phyloP scores from a whole-genome alignment of 2,329 filamentous ascomycete genomes.

The Ophiostoma australiae region DNA sequence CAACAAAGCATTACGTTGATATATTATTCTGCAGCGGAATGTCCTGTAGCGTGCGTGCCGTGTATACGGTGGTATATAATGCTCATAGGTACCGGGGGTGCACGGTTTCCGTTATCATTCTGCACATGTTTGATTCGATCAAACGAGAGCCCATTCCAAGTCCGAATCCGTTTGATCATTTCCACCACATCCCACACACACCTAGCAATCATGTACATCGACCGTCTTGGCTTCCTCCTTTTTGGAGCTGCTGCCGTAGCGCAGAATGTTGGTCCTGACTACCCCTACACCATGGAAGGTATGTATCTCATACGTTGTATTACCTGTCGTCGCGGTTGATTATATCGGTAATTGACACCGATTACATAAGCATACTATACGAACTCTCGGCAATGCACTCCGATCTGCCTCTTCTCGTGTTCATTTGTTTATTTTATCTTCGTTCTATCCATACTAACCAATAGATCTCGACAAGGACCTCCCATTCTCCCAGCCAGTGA shows the following conservation, averaged over 20 bases:
- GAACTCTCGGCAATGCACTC: neutral
- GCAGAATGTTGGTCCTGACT: conserved; percentile 17
- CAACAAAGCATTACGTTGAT: neutral
- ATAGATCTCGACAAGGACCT: conserved; percentile 25
- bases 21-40: neutral
- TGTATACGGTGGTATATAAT: neutral
- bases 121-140: neutral
- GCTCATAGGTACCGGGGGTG: neutral
- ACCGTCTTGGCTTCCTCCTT: conserved; percentile 8
- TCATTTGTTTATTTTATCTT: neutral
- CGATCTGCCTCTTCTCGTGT: neutral
- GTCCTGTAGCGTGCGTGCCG: neutral
- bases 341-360: neutral
- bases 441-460: neutral
- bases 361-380: neutral
- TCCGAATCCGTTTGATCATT: neutral
- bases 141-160: neutral
- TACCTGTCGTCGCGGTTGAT: too few species aligned
- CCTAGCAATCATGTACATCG: neutral
- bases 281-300: conserved; percentile 20
- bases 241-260: neutral
- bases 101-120: neutral
- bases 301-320: too few species aligned
- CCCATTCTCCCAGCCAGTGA: conserved; percentile 25
- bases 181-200: neutral